Conservation (phyloP, 768 basidiomycete species). For the Coprinopsis marcescibilis region DNA sequence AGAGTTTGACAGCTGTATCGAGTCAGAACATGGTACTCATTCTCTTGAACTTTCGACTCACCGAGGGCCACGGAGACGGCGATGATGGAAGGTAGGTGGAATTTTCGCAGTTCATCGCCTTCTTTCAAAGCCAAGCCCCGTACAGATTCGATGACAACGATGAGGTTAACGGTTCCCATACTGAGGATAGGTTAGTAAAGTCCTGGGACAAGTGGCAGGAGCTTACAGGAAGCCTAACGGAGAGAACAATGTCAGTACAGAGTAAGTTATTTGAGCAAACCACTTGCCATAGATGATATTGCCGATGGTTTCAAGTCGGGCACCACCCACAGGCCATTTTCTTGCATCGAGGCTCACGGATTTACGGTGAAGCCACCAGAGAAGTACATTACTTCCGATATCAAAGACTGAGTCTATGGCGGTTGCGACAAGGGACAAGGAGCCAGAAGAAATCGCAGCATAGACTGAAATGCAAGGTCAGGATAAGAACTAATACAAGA, state of each 20-base stretch:
- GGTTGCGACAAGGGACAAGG: constrained; percentile 84
- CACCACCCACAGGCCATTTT: constrained; percentile 90
- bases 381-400: constrained; percentile 75
- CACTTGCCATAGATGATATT: constrained; percentile 75
- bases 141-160: constrained; percentile 84
- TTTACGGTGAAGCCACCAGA: constrained; percentile 75
- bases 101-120: constrained; percentile 45
- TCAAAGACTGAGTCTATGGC: constrained; percentile 86
- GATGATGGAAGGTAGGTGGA: constrained; percentile 79
- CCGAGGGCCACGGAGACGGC: constrained; percentile 82
- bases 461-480: constrained; percentile 53
- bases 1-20: constrained; percentile 66
- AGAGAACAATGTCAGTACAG: constrained; percentile 23
- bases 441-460: constrained; percentile 79
- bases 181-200: constrained; percentile 32
- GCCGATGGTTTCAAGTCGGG: constrained; percentile 85
- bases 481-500: background rate
- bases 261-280: background rate
- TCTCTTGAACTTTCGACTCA: constrained; percentile 22
- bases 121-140: constrained; percentile 60
- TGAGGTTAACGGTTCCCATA: constrained; percentile 88
- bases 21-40: constrained; percentile 4
- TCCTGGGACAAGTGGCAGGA: background rate
- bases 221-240: constrained; percentile 28
- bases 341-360: constrained; percentile 65